A percentile compares a stretch with the other conserved stretches of the same genome.
phyloP scores from a whole-genome alignment of 2,329 filamentous ascomycete genomes.

The Harringtonia aguacate region DNA sequence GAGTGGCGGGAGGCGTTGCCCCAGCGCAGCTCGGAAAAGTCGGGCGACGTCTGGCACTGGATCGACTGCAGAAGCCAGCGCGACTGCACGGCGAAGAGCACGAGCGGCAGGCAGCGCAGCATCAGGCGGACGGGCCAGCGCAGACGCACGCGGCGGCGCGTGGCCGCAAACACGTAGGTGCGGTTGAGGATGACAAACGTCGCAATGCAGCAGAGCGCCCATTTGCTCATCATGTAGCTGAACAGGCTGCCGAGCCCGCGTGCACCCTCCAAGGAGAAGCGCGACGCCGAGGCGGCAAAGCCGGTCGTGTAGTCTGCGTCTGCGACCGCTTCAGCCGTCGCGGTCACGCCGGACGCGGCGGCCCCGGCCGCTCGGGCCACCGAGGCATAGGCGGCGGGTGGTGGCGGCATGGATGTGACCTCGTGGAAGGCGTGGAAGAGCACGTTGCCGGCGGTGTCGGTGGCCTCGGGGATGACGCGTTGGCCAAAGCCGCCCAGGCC shows the following conservation, averaged over 20 bases:
- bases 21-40: slow-evolving; percentile 61
- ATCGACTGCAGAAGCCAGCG: slow-evolving; percentile 68
- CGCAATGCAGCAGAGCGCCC: slow-evolving; percentile 79
- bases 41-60: slow-evolving; percentile 77
- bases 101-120: slow-evolving; percentile 60
- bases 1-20: slow-evolving; percentile 54
- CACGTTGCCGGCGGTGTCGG: slow-evolving; percentile 27
- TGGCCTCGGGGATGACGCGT: slow-evolving; percentile 48
- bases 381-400: slow-evolving; percentile 34
- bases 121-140: slow-evolving; percentile 61
- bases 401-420: slow-evolving; percentile 27
- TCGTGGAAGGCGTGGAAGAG: slow-evolving; percentile 14
- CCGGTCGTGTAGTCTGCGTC: slow-evolving; percentile 25
- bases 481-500: slow-evolving; percentile 30
- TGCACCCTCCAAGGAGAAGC: slow-evolving; percentile 45
- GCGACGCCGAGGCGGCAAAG: slow-evolving; percentile 25
- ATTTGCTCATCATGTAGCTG: slow-evolving; percentile 81
- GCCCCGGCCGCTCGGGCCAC: slow-evolving; percentile 20
- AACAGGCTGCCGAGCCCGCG: slow-evolving; percentile 78
- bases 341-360: slow-evolving; percentile 12
- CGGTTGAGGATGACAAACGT: slow-evolving; percentile 84
- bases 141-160: slow-evolving; percentile 66
- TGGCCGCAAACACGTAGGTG: slow-evolving; percentile 87
- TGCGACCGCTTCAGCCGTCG: slow-evolving; percentile 22
- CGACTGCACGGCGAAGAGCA: slow-evolving; percentile 59